phyloP scores from a whole-genome alignment of 2,329 filamentous ascomycete genomes.

The Penicillium brevicompactum region DNA sequence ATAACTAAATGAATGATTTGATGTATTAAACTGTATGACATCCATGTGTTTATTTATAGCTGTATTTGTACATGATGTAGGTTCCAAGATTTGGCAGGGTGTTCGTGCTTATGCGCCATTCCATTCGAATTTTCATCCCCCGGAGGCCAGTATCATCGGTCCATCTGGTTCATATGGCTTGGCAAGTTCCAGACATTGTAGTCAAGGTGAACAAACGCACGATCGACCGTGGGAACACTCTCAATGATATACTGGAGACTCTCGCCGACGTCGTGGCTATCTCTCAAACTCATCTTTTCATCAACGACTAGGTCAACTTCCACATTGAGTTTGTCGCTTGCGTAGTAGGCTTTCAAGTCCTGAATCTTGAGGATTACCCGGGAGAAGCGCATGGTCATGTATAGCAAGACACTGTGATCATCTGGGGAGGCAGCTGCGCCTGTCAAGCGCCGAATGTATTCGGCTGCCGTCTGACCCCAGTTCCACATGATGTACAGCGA shows the following conservation, averaged over 20 bases:
- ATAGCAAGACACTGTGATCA: slow-evolving; percentile 77
- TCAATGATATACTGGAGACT: slow-evolving; percentile 63
- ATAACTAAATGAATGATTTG: slow-evolving; percentile 27
- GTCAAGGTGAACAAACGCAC: slow-evolving; percentile 55
- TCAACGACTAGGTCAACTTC: slow-evolving; percentile 66
- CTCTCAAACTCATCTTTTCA: slow-evolving; percentile 55
- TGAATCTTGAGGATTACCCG: slow-evolving; percentile 73
- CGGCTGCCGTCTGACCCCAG: slow-evolving; percentile 63
- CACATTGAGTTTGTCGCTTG: slow-evolving; percentile 63
- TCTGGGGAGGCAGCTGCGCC: slow-evolving; percentile 63
- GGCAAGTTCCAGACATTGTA: slow-evolving; percentile 49
- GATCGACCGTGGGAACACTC: slow-evolving; percentile 47
- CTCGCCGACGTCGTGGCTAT: slow-evolving; percentile 64
- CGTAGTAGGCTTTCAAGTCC: slow-evolving; percentile 65
- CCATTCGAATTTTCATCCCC: not conserved
- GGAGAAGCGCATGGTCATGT: slow-evolving; percentile 91
- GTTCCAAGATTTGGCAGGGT: no score
- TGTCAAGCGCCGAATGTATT: slow-evolving; percentile 64
- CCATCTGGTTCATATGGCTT: slow-evolving; percentile 41
- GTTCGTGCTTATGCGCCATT: no score
- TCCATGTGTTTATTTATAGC: no score
- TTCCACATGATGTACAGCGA: slow-evolving; percentile 64
- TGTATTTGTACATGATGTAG: no score
- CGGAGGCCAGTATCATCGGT: slow-evolving; percentile 13
- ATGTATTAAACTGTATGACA: slow-evolving; percentile 9